Percentiles rank a stretch among this genome's conserved stretches.
Conservation (phyloP, 2,329 filamentous ascomycete species). For the Aspergillus sp. region DNA sequence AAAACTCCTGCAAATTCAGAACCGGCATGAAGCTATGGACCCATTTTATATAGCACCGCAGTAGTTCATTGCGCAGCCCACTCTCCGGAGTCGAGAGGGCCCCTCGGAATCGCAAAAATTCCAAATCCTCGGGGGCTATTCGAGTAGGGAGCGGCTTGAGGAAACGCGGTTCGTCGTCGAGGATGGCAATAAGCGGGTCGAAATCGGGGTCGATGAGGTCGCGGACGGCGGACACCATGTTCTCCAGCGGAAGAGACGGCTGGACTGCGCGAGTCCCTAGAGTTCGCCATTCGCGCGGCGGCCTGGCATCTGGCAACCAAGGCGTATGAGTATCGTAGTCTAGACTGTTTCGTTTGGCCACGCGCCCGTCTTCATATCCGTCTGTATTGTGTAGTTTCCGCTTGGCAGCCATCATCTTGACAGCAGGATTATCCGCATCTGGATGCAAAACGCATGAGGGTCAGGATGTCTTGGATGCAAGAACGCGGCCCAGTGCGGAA, state of each 20-base stretch:
- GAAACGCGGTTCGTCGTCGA: conserved; percentile 55
- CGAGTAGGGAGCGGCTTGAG: conserved; percentile 73
- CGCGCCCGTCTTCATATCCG: conserved; percentile 14
- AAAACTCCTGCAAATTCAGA: conserved; percentile 61
- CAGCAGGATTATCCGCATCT: conserved; percentile 4
- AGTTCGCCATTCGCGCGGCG: conserved; percentile 27
- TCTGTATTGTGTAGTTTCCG: conserved; percentile 28
- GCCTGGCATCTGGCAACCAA: conserved; percentile 30
- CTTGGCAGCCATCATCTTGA: conserved; percentile 25
- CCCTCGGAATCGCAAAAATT: conserved; percentile 76
- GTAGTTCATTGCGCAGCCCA: conserved; percentile 70
- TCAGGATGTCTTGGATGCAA: conserved; percentile 6
- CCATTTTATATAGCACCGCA: conserved; percentile 78
- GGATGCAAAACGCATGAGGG: conserved; percentile 6
- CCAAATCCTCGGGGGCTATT: conserved; percentile 73
- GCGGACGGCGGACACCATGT: conserved; percentile 40
- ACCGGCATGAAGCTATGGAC: conserved; percentile 90
- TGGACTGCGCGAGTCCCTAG: conserved; percentile 30
- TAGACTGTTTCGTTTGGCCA: conserved; percentile 24
- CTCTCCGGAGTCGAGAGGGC: conserved; percentile 70
- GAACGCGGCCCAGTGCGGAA: neutral
- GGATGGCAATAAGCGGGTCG: conserved; percentile 36
- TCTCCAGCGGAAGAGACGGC: conserved; percentile 32
- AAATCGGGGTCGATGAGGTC: conserved; percentile 41
- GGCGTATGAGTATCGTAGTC: conserved; percentile 31